phyloP scores from a whole-genome alignment of 352 stramenopile species.

The Phytophthora palmivora region DNA sequence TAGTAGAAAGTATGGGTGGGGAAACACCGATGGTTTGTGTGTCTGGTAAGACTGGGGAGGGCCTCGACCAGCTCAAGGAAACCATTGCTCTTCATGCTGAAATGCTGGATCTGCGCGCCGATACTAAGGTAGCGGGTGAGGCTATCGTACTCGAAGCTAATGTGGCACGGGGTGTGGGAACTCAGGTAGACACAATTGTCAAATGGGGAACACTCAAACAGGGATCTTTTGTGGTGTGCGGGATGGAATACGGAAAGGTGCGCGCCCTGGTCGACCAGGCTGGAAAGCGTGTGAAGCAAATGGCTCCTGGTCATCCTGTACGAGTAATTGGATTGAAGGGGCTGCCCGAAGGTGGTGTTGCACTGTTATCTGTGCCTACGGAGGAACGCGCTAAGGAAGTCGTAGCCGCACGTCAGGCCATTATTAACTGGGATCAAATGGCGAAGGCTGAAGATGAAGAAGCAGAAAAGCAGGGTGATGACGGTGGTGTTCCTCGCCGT shows the following conservation, averaged over 20 bases:
- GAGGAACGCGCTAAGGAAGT: conserved; percentile 87
- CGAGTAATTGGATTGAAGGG: conserved; percentile 89
- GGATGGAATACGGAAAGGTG: conserved; percentile 95
- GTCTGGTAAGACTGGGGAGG: conserved; percentile 95
- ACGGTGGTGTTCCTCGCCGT: conserved; percentile 26
- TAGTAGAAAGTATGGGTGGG: conserved; percentile 95
- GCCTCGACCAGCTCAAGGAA: conserved; percentile 96
- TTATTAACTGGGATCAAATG: conserved; percentile 83
- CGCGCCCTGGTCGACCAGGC: conserved; percentile 71
- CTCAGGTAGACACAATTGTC: conserved; percentile 95
- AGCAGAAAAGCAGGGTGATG: conserved; percentile 41
- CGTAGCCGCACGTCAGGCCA: conserved; percentile 67
- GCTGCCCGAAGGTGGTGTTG: conserved; percentile 78
- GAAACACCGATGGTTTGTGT: conserved; percentile 95
- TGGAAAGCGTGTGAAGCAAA: conserved; percentile 90
- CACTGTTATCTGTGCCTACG: conserved; percentile 73
- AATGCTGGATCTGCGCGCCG: conserved; percentile 95
- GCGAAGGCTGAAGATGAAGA: conserved; percentile 64
- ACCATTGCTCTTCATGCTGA: conserved; percentile 97
- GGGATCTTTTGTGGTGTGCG: conserved; percentile 95
- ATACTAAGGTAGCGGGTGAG: conserved; percentile 89
- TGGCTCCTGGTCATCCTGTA: conserved; percentile 91
- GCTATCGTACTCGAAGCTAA: conserved; percentile 97
- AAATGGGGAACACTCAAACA: conserved; percentile 97
- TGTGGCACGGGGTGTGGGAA: conserved; percentile 94